Evolutionary conservation across 495 filamentous ascomycete genomes (phyloP), one percentile per base, ranked within the genome.

Genomic region (Penicillium parvum): DNA sequence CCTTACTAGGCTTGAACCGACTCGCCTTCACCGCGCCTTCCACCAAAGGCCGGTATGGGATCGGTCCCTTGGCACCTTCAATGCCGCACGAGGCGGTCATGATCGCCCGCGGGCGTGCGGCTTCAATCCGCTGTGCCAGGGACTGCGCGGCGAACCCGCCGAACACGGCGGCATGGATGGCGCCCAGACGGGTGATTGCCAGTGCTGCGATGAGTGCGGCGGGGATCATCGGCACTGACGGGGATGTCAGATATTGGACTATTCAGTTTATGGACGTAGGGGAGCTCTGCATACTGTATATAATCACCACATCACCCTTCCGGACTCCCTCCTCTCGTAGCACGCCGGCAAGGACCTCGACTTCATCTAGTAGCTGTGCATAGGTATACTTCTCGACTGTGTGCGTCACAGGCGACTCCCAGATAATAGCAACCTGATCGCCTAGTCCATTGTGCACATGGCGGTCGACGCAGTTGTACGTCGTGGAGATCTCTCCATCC

Each of bases 51-150:
- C 80, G 78, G 55, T 95, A 95, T 7, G 71, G 50, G 51, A 83
- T 72, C 4, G 86, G 79, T 1, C 81, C 83, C 56, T 95, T 94
- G 40, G 72, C 73, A 7, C 90, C 90, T 50, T 96, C 90, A 34
- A 96, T 90, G 5, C 90, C 90, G 63, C 90, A 96, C 2, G 86
- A 91, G 2, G 90, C 89, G 3, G 90, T 95, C 63, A 96, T 74
- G 35, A 96, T 81, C 7, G 75, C 79, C 14, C 76, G 75, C 9
- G 90, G 86, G 32, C 78, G 75, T 1, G 83, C 87, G 0, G 85
- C 85, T 28, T 95, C 88, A 42, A 96, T 95, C 7, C 90, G 76
- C 60, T 96, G 91, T 2, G 90, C 89, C 17, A 95, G 72, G 3
- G 90, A 86, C 12, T 74, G 69, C 5, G 88, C 67, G 0, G 87